A percentile compares a stretch with the other conserved stretches of the same genome.
Conservation (phyloP, 768 basidiomycete species). For the Mycena sanguinolenta region DNA sequence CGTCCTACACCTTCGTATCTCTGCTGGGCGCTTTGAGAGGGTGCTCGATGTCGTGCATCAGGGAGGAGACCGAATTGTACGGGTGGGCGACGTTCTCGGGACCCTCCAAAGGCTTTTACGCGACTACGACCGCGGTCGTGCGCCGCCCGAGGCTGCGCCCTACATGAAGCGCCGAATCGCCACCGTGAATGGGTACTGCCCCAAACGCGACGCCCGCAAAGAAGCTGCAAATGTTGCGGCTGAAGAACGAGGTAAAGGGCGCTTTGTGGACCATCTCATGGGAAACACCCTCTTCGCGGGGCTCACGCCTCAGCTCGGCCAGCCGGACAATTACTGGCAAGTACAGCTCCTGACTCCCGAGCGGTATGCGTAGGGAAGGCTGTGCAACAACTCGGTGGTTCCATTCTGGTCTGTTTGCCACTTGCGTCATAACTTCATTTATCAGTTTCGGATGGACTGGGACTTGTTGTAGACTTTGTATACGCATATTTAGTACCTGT, state of each 20-base stretch:
- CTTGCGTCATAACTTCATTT: not conserved
- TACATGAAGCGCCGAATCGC: conserved; percentile 21
- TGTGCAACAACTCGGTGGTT: conserved; percentile 5
- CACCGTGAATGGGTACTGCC: conserved; percentile 23
- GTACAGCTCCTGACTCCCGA: conserved; percentile 14
- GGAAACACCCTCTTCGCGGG: conserved; percentile 28
- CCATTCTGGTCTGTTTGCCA: not conserved
- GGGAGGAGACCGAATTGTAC: not conserved
- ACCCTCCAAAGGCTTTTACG: not conserved
- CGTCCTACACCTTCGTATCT: not conserved
- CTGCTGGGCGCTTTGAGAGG: not conserved
- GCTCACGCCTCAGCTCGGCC: not conserved
- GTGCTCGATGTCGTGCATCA: conserved; percentile 1
- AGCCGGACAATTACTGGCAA: conserved; percentile 22
- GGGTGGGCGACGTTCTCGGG: conserved; percentile 21
- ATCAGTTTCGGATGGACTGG: not conserved
- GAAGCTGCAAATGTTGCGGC: not conserved
- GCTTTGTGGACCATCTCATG: conserved; percentile 21
- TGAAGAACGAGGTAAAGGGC: not conserved
- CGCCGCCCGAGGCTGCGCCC: conserved; percentile 16
- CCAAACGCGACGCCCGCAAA: not conserved
- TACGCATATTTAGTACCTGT: no score
- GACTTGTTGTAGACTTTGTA: no score
- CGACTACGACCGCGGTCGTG: conserved; percentile 7
- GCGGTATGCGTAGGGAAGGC: conserved; percentile 19